Conservation (phyloP, 2,329 filamentous ascomycete genomes). For the Sordariomycetes sp. region DNA sequence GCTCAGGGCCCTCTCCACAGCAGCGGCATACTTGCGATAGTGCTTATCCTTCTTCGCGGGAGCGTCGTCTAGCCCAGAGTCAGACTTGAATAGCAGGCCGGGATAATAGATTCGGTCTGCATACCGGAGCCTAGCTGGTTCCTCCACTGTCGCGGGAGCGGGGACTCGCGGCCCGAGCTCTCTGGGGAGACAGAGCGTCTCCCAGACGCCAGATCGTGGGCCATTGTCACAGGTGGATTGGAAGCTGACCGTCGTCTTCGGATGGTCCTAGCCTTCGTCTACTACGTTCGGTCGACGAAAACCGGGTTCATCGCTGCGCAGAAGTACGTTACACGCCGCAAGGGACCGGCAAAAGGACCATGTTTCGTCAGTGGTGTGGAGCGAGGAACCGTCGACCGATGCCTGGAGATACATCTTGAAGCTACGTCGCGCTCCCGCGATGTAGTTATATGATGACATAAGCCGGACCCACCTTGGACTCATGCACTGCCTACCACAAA, state of each 20-base stretch:
- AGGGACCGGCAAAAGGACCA: not conserved
- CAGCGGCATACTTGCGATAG: slow-evolving; percentile 80
- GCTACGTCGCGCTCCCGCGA: not conserved
- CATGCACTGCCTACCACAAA: not conserved
- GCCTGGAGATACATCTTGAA: not conserved
- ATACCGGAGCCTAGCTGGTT: slow-evolving; percentile 66
- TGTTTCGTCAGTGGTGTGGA: not conserved
- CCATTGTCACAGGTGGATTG: slow-evolving; percentile 32
- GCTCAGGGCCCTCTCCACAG: slow-evolving; percentile 73
- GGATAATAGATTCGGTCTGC: slow-evolving; percentile 12
- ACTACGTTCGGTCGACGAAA: not conserved
- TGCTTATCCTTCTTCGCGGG: slow-evolving; percentile 44
- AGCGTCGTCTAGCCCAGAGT: slow-evolving; percentile 30
- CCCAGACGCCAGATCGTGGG: slow-evolving; percentile 44
- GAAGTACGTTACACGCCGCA: not conserved
- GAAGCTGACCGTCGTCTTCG: not conserved
- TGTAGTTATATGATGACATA: not conserved
- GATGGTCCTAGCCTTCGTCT: not conserved
- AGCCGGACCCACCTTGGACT: not conserved
- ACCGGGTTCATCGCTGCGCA: not conserved
- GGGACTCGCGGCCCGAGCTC: slow-evolving; percentile 72
- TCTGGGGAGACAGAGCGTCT: slow-evolving; percentile 58
- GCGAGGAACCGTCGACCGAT: not conserved
- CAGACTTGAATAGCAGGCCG: not conserved
- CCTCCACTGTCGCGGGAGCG: slow-evolving; percentile 62